Base-by-base conservation (phyloP, 2,329 filamentous ascomycete species). In the Balansia obtecta region DNA sequence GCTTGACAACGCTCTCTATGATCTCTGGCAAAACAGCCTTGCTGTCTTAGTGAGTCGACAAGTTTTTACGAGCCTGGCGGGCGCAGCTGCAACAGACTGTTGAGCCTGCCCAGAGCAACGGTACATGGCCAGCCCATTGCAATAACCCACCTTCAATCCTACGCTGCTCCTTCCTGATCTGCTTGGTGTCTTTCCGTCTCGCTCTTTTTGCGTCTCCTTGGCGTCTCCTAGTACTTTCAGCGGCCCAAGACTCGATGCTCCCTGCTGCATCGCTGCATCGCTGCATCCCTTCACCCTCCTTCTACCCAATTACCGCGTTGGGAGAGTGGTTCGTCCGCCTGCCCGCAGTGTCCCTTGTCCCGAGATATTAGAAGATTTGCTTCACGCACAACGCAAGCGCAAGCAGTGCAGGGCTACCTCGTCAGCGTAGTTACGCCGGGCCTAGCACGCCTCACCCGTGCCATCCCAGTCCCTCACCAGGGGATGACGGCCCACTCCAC, bases 371-470 rank as follows among this genome's bases (percentile, higher is more conserved):
- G 10, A 15, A 46, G 53, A 54, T 55, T 46, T 53, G 55, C 50
- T 57, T 56, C 60, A 59, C 58, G 59, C 57, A 56, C 56, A 60
- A 59, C 58, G 59, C 57, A 56, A 60, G 58, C 47, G 41, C 40
- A 40, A 46, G 20, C 18, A 40, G 27, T 58, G 58, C 62, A 60
- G 60, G 61, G 61, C 62, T 66, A 63, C 61, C 64, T 64, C 63
- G 64, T 65, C 64, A 64, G 63, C 65, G 62, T 64, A 62, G 58
- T 63, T 60, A 52, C 63, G 68, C 68, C 67, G 62, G 70, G 66
- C 63, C 66, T 71, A 69, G 67, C 66, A 67, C 67, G 68, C 71
- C 69, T 72, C 71, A 68, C 65, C 69, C 70, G 69, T 68, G 63
- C 62, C 60, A 71, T 71, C 71, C 72, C 69, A 70, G 70, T 74